phyloP scores from a whole-genome alignment of 1,284 basidiomycete species.

The Sporisorium graminicola region DNA sequence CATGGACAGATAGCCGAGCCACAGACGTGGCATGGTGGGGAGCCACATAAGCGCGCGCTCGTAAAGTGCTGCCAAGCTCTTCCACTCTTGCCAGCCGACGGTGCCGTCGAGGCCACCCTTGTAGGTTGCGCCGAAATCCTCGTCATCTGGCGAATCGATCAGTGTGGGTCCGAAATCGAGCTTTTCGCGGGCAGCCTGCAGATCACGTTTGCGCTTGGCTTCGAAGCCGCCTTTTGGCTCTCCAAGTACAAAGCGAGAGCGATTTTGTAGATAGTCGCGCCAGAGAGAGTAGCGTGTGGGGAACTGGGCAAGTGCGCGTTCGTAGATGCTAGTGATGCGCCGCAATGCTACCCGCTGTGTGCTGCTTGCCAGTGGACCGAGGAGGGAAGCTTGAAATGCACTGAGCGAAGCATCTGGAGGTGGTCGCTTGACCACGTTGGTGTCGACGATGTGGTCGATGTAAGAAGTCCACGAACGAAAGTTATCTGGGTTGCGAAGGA shows the following conservation, averaged over 20 bases:
- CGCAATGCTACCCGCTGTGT: conserved; percentile 82
- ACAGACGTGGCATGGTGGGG: conserved; percentile 91
- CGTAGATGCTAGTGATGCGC: conserved; percentile 88
- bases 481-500: conserved; percentile 90
- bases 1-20: conserved; percentile 91
- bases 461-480: conserved; percentile 92
- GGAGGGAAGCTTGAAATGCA: conserved; percentile 71
- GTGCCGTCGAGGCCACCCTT: conserved; percentile 85
- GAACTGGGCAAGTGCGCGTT: conserved; percentile 88
- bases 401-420: conserved; percentile 68
- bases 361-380: conserved; percentile 77
- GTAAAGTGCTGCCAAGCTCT: conserved; percentile 84
- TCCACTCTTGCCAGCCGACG: conserved; percentile 96
- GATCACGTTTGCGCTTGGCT: conserved; percentile 69
- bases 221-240: conserved; percentile 71
- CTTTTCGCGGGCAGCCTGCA: conserved; percentile 72
- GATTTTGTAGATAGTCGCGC: conserved; percentile 88
- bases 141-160: conserved; percentile 69
- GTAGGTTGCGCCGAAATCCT: conserved; percentile 81
- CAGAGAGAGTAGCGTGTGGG: conserved; percentile 92
- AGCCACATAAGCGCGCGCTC: conserved; percentile 95
- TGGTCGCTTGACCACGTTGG: conserved; percentile 72
- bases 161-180: conserved; percentile 74
- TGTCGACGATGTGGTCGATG: conserved; percentile 82
- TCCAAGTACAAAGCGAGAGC: conserved; percentile 89